Evolutionary conservation across 768 basidiomycete species (phyloP), one percentile per base, ranked within the genome.

Genomic region (Xerocomellus intermedius): DNA sequence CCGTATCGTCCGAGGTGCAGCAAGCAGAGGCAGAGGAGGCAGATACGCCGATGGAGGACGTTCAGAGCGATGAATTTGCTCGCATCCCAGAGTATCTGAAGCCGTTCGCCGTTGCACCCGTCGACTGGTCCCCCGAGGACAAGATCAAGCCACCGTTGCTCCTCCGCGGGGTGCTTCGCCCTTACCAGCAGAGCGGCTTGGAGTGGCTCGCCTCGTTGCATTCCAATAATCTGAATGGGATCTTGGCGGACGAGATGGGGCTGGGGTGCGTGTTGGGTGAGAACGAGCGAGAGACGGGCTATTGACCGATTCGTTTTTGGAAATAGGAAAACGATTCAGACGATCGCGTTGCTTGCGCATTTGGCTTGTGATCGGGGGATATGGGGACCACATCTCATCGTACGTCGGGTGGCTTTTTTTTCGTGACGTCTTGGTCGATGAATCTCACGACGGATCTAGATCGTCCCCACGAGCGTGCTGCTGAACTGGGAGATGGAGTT

Each of bases 401-500:
- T 84, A 66, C 58, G 82, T 60, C 7, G 8, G 13, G 8, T 49
- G 32, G 4, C n/a, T 44, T 32, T n/a, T 55, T 28, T 33, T 37
- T 8, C 4, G 16, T 17, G 3, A 19, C 17, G 0, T 52, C 5
- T 26, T 17, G 39, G 48, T 36, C 38, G 45, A 50, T 39, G 36
- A 4, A 32, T 42, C 33, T 57, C 10, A 62, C 46, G 21, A 48
- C 6, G 17, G 5, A 28, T 45, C 1, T 62, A 86, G 84, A 84
- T 96, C 63, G 90, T 86, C 53, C 97, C 97, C 1, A 91, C 96
- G 10, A 93, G 92, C 52, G 96, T 98, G 17, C 77, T 98, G 41
- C 76, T 96, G 52, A 97, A 97, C 69, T 98, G 94, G 95, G 87
- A 91, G 67, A 89, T 92, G 87, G 95, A 98, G 68, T 97, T 97